Base-by-base conservation (phyloP, 495 filamentous ascomycete genomes). In the Aspergillus wentii region DNA sequence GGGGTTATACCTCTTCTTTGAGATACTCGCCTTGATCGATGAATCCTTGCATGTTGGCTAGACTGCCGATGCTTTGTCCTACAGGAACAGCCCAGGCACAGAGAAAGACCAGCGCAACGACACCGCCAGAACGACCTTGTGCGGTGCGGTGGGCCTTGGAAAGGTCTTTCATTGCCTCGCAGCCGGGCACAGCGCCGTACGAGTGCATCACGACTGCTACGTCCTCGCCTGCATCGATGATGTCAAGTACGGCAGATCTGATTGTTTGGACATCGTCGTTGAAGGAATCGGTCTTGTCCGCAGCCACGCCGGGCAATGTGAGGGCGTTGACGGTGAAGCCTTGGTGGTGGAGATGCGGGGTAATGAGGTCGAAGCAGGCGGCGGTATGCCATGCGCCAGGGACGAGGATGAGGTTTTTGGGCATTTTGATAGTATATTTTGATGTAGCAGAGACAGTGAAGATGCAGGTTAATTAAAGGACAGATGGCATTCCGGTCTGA, bases 171-270 rank as follows among this genome's bases (percentile, higher is more conserved):
- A 74, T 59, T 2, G 68, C 67, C 37, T 64, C 71, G 32, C 56
- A 59, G 26, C 61, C 70, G 1, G 74, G 66, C 21, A 69, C 57
- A 28, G 72, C 73, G 30, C 72, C 70, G 42, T 76, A 76, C 4
- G 71, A 75, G 51, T 78, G 73, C 7, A 58, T 58, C 8, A 78
- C 38, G 27, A 78, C 48, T 1, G 77, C 57, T 6, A 78, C 68
- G 22, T 57, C n/a, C n/a, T n/a, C n/a, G n/a, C n/a, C n/a, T 37
- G 29, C 60, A 59, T 5, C 66, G 16, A 66, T 62, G 10, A 58
- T 67, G 15, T 51, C 43, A 18, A 52, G 48, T 32, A 62, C 64
- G 27, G 52, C 44, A 39, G n/a, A n/a, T n/a, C n/a, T n/a, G n/a
- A n/a, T n/a, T n/a, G n/a, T n/a, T n/a, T 68, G 44, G 8, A 64